These are phyloP conservation scores for Coemansia sp. DNA, from an alignment of 192 early-diverging fungal genomes.

Conservation along the genomic window DNA sequence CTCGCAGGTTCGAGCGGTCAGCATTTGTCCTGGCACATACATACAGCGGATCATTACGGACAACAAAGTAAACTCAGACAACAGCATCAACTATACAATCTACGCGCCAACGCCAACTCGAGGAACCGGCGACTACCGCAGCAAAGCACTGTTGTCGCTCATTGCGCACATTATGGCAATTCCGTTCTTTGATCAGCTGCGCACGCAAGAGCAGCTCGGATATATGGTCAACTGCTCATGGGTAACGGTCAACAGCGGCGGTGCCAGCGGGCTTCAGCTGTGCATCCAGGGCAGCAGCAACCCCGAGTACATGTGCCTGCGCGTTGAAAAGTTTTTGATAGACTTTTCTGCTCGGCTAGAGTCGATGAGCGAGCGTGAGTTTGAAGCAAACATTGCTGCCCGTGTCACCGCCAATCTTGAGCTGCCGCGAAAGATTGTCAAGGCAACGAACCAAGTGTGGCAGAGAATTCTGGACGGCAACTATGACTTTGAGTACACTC, in stretches of 20 bases:
- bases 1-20: not conserved
- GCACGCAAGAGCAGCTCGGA: constrained; percentile 81
- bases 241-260: not conserved
- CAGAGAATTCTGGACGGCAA: constrained; percentile 58
- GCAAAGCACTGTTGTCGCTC: constrained; percentile 51
- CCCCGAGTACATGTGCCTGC: constrained; percentile 72
- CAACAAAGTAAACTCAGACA: constrained; percentile 61
- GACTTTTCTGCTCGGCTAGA: constrained; percentile 51
- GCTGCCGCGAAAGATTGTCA: constrained; percentile 63
- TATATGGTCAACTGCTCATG: constrained; percentile 59
- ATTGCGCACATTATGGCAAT: constrained; percentile 72
- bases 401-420: constrained; percentile 61
- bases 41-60: not conserved
- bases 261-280: constrained; percentile 57
- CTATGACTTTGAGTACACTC: constrained; percentile 72
- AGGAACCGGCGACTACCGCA: too few species aligned
- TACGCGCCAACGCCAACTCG: constrained; percentile 37
- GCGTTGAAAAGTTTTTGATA: constrained; percentile 76
- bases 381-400: constrained; percentile 58
- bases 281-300: constrained; percentile 77
- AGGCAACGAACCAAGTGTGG: constrained; percentile 66
- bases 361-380: constrained; percentile 60
- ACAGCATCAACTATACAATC: constrained; percentile 76
- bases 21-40: constrained; percentile 16
- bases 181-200: constrained; percentile 83